Evolutionary conservation across 2,329 filamentous ascomycete species (phyloP), one percentile per base, ranked within the genome.

Genomic region (Sarocladium oryzae): DNA sequence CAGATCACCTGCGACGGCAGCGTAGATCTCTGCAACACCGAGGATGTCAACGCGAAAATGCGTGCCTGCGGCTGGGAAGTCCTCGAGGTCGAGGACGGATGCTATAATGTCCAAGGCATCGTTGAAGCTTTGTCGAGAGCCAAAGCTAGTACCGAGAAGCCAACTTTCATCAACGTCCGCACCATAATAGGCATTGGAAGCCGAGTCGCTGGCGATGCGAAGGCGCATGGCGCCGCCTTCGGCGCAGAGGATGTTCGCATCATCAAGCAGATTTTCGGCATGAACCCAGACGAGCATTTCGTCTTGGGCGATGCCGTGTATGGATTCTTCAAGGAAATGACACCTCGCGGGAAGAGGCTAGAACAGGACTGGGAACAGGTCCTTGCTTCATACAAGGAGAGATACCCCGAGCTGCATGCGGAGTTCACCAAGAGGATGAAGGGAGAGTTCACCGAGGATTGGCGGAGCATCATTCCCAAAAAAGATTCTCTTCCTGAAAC

Each of bases 41-140:
- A 82, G 56, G 77, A 82, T 41, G 66, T 80, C 56, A 80, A 82
- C 52, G 62, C 68, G 6, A 82, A 81, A 63, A 81, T 82, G 77
- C 64, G 69, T 4, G 77, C 78, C 6, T 75, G 69, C 30, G 76
- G 76, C 2, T 82, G 77, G 76, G 58, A 80, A 18, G 77, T 82
- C 1, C 66, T 81, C 6, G 74, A 80, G 18, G 64, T 82, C 1
- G 59, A 69, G 7, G 74, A 81, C 55, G 79, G 78, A 6, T 73
- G 69, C 58, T 76, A 70, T 53, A 73, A 81, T 41, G 68, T 82
- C 2, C 15, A 61, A 30, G 60, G 56, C 0, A 55, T 66, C 6
- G 72, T 78, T 5, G 49, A 60, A 10, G 76, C 77, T 2, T 61
- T 81, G 24, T 62, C 72, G 37, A 61, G 66, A 20, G 75, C 75